Percentiles rank a stretch among this genome's conserved stretches.
These are phyloP conservation scores for Trichophyton simii DNA, from an alignment of 2,329 filamentous ascomycete genomes.

Conservation along the genomic window DNA sequence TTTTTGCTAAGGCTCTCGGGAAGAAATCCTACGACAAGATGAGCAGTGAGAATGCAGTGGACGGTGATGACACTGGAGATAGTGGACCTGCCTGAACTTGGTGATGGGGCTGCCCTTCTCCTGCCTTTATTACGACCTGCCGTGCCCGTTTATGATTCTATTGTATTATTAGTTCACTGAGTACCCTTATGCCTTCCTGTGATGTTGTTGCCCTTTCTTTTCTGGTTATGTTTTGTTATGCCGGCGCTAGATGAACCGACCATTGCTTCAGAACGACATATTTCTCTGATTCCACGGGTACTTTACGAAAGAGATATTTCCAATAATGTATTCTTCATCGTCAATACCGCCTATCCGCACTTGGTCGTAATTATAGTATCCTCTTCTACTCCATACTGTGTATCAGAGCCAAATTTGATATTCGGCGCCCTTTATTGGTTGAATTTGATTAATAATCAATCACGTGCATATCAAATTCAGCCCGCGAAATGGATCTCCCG, in stretches of 20 bases:
- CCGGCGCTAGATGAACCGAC: not conserved
- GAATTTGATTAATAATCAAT: not conserved
- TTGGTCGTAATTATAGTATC: too few relatives aligned
- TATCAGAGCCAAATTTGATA: too few relatives aligned
- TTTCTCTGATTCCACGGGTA: not conserved
- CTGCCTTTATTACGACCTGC: not conserved
- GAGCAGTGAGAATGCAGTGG: constrained; percentile 9
- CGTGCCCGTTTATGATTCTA: not conserved
- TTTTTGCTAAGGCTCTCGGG: constrained; percentile 35
- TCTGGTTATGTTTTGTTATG: not conserved
- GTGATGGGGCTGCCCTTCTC: not conserved
- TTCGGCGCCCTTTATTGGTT: not conserved
- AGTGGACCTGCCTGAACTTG: not conserved
- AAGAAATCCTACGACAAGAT: constrained; percentile 34
- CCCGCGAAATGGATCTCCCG: not conserved
- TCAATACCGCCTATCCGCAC: too few relatives aligned
- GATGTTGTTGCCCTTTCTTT: not conserved
- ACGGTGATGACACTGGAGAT: not conserved
- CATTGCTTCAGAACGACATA: not conserved
- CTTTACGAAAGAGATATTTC: too few relatives aligned
- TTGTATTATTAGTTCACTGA: not conserved
- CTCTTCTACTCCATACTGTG: too few relatives aligned
- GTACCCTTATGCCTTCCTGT: not conserved
- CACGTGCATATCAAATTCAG: not conserved
- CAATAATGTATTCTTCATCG: too few relatives aligned